Evolutionary conservation across 2,329 filamentous ascomycete genomes (phyloP).

Genomic region (Xylogone sp.): DNA sequence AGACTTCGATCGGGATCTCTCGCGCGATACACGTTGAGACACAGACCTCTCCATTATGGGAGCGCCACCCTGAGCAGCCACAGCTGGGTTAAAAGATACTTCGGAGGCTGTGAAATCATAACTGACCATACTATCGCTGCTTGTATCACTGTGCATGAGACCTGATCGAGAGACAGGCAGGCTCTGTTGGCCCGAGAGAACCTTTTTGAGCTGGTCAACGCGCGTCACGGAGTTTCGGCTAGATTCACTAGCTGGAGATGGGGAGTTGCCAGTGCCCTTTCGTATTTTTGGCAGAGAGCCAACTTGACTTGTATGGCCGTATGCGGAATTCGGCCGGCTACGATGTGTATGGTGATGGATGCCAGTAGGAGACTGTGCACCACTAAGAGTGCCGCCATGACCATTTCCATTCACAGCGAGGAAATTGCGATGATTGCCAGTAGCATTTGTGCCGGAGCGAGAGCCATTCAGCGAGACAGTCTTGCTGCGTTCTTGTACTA

Average conservation of each 20-base stretch:
- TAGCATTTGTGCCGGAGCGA: constrained; percentile 53
- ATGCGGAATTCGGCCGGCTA: constrained; percentile 24
- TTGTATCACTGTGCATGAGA: constrained; percentile 46
- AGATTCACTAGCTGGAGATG: constrained; percentile 34
- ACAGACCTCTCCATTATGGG: constrained; percentile 18
- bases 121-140: constrained; percentile 66
- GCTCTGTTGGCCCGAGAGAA: constrained; percentile 48
- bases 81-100: constrained; percentile 49
- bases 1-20: constrained; percentile 25
- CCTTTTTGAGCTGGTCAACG: constrained; percentile 61
- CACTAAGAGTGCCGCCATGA: constrained; percentile 33
- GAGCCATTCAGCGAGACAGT: constrained; percentile 75
- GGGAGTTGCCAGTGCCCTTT: constrained; percentile 52
- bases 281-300: constrained; percentile 41
- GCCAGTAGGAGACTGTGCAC: constrained; percentile 41
- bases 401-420: constrained; percentile 54
- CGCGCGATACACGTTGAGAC: constrained; percentile 20
- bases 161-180: constrained; percentile 33
- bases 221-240: constrained; percentile 52
- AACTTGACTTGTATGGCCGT: constrained; percentile 25
- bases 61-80: constrained; percentile 12
- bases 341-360: constrained; percentile 17
- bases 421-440: constrained; percentile 41
- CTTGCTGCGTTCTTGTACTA: constrained; percentile 65
- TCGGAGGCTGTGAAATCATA: constrained; percentile 67